Percentiles rank a stretch among this genome's conserved stretches.
These are phyloP conservation scores for Anthracocystis panici-leucophaei DNA, from an alignment of 1,284 basidiomycete genomes.

Conservation along the genomic window DNA sequence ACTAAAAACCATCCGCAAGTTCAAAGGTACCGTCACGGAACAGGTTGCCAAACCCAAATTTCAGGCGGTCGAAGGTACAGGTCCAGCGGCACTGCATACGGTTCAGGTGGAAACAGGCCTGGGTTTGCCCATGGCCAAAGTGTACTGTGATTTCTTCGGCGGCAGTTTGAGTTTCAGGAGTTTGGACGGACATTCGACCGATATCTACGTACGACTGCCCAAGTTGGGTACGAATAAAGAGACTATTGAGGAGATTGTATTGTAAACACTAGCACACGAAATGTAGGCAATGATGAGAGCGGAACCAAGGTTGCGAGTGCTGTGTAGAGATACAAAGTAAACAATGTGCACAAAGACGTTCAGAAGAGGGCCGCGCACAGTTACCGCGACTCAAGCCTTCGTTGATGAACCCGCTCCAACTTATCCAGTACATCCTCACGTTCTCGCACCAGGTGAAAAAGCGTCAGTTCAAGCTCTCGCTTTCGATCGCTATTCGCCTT, in stretches of 20 bases:
- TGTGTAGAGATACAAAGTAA: neutral
- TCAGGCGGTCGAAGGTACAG: slow-evolving; percentile 48
- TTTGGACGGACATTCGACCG: slow-evolving; percentile 75
- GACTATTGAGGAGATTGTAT: slow-evolving; percentile 68
- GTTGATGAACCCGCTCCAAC: slow-evolving; percentile 38
- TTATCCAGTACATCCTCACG: slow-evolving; percentile 51
- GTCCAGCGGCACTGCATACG: slow-evolving; percentile 45
- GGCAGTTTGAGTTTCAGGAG: slow-evolving; percentile 84
- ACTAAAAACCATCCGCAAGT: slow-evolving; percentile 48
- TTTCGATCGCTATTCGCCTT: slow-evolving; percentile 15
- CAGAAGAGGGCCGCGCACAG: neutral
- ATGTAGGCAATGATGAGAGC: neutral
- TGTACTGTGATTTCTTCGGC: slow-evolving; percentile 72
- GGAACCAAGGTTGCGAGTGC: neutral
- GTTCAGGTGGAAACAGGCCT: slow-evolving; percentile 59
- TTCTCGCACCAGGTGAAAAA: slow-evolving; percentile 51
- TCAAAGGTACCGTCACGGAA: slow-evolving; percentile 63
- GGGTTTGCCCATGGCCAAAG: slow-evolving; percentile 62
- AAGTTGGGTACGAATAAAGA: slow-evolving; percentile 86
- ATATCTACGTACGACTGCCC: slow-evolving; percentile 75
- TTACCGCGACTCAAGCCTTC: slow-evolving; percentile 11
- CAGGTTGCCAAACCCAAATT: slow-evolving; percentile 33
- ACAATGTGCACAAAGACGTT: neutral
- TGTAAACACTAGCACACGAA: slow-evolving; percentile 8
- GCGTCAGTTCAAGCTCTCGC: slow-evolving; percentile 32